Conservation (phyloP, 2,329 filamentous ascomycete genomes). For the Aspergillus awamori region DNA sequence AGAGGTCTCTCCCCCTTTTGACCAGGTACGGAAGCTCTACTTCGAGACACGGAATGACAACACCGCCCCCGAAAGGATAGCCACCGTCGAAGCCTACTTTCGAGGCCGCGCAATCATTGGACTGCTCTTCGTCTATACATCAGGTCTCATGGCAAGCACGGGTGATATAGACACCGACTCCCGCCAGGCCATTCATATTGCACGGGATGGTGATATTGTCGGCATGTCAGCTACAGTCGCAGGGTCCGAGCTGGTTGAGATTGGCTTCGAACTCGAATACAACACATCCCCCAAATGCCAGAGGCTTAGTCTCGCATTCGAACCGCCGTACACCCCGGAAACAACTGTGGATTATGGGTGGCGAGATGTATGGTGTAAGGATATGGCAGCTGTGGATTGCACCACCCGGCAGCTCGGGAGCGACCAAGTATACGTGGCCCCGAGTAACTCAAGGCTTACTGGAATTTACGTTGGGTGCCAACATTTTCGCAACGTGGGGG, state of each 20-base stretch:
- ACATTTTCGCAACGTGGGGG: conserved; percentile 2
- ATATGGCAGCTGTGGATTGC: not conserved
- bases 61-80: conserved; percentile 4
- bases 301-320: not conserved
- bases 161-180: conserved; percentile 3
- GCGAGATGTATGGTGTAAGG: conserved; percentile 14
- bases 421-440: not conserved
- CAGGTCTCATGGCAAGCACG: conserved; percentile 3
- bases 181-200: conserved; percentile 4
- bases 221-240: conserved; percentile 6
- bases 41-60: conserved; percentile 11
- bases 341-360: not conserved
- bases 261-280: conserved; percentile 10
- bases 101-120: conserved; percentile 3
- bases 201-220: not conserved
- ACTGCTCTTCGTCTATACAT: conserved; percentile 7
- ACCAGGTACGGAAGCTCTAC: conserved; percentile 16
- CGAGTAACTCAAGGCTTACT: conserved; percentile 7
- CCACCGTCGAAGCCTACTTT: conserved; percentile 9
- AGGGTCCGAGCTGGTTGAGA: not conserved
- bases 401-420: not conserved
- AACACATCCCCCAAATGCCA: not conserved
- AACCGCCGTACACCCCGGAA: not conserved
- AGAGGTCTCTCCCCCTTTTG: conserved; percentile 7
- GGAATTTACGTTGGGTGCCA: conserved; percentile 13